Base-by-base conservation (phyloP, 208 protist genomes). In the Acanthamoeba sp. region DNA sequence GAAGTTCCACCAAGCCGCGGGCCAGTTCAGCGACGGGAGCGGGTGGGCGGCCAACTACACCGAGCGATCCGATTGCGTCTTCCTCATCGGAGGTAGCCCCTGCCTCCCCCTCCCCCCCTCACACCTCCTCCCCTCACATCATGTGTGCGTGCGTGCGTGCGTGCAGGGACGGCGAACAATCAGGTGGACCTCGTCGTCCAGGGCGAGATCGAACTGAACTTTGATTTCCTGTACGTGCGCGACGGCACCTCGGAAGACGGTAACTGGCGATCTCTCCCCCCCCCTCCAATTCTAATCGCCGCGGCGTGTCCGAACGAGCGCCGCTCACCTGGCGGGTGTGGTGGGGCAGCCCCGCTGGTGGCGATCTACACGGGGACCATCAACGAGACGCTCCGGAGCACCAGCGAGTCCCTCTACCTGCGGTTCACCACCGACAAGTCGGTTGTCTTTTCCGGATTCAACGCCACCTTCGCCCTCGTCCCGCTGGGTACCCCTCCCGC, bases 21-120 rank as follows among this genome's bases (percentile, higher is more conserved):
- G 76, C 12, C 42, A 12, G 18, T 85, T 85, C 42, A 45, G 27
- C 18, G 76, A 85, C 29, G 76, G 76, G 27, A 85, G 76, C 76
- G 76, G 76, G 9, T 27, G 29, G 22, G 27, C 2, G 22, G 76
- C 76, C 22, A n/a, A 52, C 76, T 85, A 85, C 42, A 24, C 22
- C 76, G 40, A 55, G 16, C 36, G 42, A 69, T 85, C 76, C 12
- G 27, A 85, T 32, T 85, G 76, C 42, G 76, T 24, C 36, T 85
- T 85, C 76, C 76, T 85, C 76, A 29, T 85, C 76, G 76, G 42
- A 52, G 36, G 40, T 52, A 27, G 71, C 24, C 18, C 71, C 24
- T 14, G 36, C 36, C 12, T 80, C 71, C 12, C 71, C 18, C 24
- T 34, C 71, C 12, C 24, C 32, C 18, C 71, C 14, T 80, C 32